A percentile compares a stretch with the other conserved stretches of the same genome.
Conservation (phyloP, 139 green algal species). For the Chlorella vulgaris region DNA sequence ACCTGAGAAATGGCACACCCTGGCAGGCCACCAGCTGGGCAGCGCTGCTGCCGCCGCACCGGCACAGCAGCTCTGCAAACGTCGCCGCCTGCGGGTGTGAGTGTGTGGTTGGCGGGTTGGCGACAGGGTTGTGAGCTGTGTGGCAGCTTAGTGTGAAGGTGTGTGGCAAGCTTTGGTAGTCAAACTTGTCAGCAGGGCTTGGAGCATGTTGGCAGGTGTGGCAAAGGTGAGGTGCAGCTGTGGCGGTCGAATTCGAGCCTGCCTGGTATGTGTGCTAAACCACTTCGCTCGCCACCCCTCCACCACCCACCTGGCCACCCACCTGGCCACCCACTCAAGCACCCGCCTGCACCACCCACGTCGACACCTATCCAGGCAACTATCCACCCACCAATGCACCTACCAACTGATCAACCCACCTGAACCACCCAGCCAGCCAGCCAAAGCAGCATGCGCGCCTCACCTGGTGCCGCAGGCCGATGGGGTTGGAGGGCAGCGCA, state of each 20-base stretch:
- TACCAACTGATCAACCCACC: not conserved
- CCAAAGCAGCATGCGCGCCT: not conserved
- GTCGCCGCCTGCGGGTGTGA: not conserved
- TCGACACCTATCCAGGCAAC: not conserved
- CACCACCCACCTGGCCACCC: too few relatives aligned
- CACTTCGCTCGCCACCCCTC: too few relatives aligned
- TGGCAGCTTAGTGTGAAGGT: not conserved
- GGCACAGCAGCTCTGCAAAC: conserved; percentile 18
- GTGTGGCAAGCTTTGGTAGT: too few relatives aligned
- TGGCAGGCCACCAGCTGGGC: conserved; percentile 79
- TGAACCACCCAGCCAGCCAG: not conserved
- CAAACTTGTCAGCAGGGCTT: too few relatives aligned
- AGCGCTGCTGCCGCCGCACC: conserved; percentile 43
- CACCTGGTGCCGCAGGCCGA: conserved; percentile 17
- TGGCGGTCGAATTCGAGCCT: too few relatives aligned
- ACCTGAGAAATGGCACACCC: conserved; percentile 30
- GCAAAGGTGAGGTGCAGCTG: too few relatives aligned
- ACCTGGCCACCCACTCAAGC: too few relatives aligned
- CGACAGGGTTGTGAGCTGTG: not conserved
- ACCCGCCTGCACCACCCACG: not conserved
- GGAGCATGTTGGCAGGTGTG: too few relatives aligned
- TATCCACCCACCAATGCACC: not conserved
- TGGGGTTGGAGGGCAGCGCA: conserved; percentile 14
- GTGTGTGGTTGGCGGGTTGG: not conserved
- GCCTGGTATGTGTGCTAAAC: too few relatives aligned